Evolutionary conservation across 2,329 filamentous ascomycete species (phyloP).

Genomic region (Phialemonium atrogriseum): DNA sequence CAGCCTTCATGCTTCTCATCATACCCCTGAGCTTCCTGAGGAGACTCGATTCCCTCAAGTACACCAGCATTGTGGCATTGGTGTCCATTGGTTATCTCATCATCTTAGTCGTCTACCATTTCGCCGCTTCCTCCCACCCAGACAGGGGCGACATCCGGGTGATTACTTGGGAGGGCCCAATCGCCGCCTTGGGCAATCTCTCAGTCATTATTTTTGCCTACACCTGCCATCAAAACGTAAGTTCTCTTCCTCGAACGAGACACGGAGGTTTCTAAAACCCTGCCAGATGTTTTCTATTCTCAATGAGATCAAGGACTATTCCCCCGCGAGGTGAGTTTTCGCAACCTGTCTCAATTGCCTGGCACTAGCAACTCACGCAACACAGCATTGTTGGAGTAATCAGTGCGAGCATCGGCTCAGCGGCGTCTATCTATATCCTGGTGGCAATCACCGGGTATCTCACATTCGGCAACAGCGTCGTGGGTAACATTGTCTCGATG

Average conservation of each 20-base stretch:
- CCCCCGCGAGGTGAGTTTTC: too few species aligned
- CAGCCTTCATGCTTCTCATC: conserved; percentile 91
- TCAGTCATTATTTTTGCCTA: conserved; percentile 99
- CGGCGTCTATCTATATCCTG: conserved; percentile 79
- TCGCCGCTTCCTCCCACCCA: conserved; percentile 66
- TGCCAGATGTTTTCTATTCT: conserved; percentile 93
- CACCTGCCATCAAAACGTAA: conserved; percentile 94
- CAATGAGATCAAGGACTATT: conserved; percentile 86
- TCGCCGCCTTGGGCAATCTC: conserved; percentile 74
- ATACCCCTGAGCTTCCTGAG: conserved; percentile 91
- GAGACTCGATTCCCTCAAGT: conserved; percentile 90
- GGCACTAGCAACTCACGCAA: too few species aligned
- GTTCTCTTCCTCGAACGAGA: conserved; percentile 16
- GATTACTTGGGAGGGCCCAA: conserved; percentile 69
- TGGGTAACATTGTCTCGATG: conserved; percentile 90
- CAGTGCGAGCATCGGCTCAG: conserved; percentile 74
- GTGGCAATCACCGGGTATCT: conserved; percentile 94
- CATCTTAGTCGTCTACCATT: conserved; percentile 88
- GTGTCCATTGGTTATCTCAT: conserved; percentile 93
- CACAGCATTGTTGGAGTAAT: conserved; percentile 77
- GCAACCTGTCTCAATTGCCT: too few species aligned
- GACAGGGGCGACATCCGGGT: conserved; percentile 66
- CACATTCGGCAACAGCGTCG: conserved; percentile 83
- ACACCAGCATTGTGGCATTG: conserved; percentile 86
- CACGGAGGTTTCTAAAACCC: conserved; percentile 15